Evolutionary conservation across 495 filamentous ascomycete genomes (phyloP), one percentile per base, ranked within the genome.

Genomic region (Pyronema domesticum): DNA sequence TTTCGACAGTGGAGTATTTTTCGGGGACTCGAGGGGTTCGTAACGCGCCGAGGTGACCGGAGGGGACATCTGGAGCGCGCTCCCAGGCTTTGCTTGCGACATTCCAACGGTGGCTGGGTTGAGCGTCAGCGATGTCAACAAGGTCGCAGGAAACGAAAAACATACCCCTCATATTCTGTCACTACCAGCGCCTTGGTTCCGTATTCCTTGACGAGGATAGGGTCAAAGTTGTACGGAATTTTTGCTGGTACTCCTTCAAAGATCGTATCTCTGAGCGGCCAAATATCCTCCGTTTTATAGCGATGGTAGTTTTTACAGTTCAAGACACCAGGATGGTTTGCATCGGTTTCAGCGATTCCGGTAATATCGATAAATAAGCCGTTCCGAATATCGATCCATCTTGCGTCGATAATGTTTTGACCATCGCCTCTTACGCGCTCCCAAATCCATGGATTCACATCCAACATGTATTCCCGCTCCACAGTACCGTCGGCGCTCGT

Each of bases 351-450:
- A 42, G 76, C 76, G 23, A 91, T 66, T 19, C 78, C 86, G n/a
- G 86, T 94, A 64, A 94, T 86, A 62, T 94, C 86, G 64, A 94
- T 81, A 71, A 82, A 94, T 53, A 89, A 70, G 7, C 86, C 86
- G 56, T 79, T 91, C 47, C 69, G 66, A 17, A 75, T 71, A 67
- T 94, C 86, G 57, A 94, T 80, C 83, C 83, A 94, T 15, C 86
- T 72, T 37, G 85, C 86, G 67, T 91, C 86, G 61, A 94, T 94
- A 36, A 91, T 74, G 60, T 94, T 94, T 49, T 71, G 62, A 2
- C 86, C 86, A 57, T 77, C 72, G 11, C 81, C 81, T 34, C 79
- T 71, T 14, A 72, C 71, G 6, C 78, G 68, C 55, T 80, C 72
- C 34, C 69, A 67, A 49, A 75, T 71, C 68, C 79, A 80, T 3